These are phyloP conservation scores for Penicillium sp. DNA, from an alignment of 2,329 filamentous ascomycete species.

Conservation along the genomic window DNA sequence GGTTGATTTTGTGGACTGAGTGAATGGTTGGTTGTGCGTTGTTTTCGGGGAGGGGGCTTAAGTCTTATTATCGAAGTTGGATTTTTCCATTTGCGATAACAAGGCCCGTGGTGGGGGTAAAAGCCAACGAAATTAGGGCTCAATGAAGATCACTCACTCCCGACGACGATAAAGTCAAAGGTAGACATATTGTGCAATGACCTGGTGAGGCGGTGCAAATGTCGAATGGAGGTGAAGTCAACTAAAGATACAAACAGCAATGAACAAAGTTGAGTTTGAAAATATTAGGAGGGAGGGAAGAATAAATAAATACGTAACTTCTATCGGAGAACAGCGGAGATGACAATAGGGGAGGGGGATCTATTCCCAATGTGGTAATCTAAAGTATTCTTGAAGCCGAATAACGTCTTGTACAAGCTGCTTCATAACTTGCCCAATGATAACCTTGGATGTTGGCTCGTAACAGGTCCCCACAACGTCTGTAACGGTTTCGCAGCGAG, in stretches of 20 bases:
- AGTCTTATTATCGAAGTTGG: too few relatives aligned
- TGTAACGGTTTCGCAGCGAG: not conserved
- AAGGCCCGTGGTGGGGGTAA: not conserved
- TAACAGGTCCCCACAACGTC: not conserved
- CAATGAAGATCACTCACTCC: slow-evolving; percentile 12
- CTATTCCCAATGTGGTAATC: not conserved
- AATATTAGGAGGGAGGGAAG: not conserved
- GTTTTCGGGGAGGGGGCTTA: too few relatives aligned
- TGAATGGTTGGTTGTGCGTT: too few relatives aligned
- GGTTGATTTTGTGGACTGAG: too few relatives aligned
- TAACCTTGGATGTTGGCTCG: not conserved
- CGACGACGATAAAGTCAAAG: slow-evolving; percentile 18
- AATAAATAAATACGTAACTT: slow-evolving; percentile 7
- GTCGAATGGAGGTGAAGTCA: not conserved
- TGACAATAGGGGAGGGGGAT: not conserved
- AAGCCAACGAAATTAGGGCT: not conserved
- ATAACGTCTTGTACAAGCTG: not conserved
- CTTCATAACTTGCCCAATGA: not conserved
- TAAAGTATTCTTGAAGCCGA: not conserved
- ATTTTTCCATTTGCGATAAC: too few relatives aligned
- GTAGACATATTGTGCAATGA: slow-evolving; percentile 10
- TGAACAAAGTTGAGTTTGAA: not conserved
- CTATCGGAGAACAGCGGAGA: not conserved
- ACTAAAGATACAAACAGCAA: not conserved
- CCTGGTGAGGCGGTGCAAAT: not conserved